Conservation (phyloP, 2,329 filamentous ascomycete species). For the Hypoxylon sp. region DNA sequence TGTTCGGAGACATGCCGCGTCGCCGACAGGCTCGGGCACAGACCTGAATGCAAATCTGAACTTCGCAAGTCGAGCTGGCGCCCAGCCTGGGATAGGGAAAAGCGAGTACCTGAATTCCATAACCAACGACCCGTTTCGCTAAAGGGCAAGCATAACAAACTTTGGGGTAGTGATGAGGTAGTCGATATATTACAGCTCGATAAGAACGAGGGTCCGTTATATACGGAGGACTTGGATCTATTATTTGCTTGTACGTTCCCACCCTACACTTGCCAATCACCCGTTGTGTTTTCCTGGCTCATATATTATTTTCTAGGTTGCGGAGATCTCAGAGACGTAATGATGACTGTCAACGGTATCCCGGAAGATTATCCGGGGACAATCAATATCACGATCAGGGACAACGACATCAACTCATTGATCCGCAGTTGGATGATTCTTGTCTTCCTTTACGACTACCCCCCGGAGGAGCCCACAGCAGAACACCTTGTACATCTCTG, state of each 20-base stretch:
- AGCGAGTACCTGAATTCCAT: background rate
- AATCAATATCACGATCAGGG: background rate
- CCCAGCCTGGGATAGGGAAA: constrained; percentile 1
- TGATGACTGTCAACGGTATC: constrained; percentile 13
- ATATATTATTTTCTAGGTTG: background rate
- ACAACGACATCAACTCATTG: background rate
- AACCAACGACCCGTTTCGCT: background rate
- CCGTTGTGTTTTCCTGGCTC: background rate
- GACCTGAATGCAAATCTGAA: background rate
- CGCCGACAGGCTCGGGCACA: background rate
- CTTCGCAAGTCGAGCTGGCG: background rate
- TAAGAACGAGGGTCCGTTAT: background rate
- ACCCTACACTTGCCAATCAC: background rate
- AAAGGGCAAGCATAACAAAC: background rate
- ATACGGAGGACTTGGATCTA: background rate
- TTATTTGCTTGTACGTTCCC: constrained; percentile 3
- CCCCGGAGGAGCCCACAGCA: background rate
- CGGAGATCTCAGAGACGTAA: constrained; percentile 13
- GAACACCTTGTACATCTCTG: constrained; percentile 5
- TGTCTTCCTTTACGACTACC: background rate
- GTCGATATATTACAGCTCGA: constrained; percentile 1
- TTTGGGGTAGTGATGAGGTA: background rate
- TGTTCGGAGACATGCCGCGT: background rate
- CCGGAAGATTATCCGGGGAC: background rate
- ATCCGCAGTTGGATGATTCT: constrained; percentile 1